phyloP scores from a whole-genome alignment of 306 rosid genomes.

The Corylus heterophylla region DNA sequence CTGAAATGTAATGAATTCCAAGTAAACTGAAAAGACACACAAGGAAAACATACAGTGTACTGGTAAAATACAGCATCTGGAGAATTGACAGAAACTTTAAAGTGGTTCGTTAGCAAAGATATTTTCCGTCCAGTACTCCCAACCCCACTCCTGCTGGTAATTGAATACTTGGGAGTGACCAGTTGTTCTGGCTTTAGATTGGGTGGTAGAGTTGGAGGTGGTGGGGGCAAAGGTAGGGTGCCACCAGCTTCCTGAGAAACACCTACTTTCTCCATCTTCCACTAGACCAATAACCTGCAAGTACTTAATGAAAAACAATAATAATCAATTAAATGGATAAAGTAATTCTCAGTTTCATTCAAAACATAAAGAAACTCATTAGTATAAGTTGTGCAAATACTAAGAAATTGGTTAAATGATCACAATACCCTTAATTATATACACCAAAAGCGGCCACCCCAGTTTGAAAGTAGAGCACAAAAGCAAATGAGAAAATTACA shows the following conservation, averaged over 20 bases:
- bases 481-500: background rate
- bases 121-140: slow-evolving; percentile 60
- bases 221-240: slow-evolving; percentile 35
- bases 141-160: slow-evolving; percentile 53
- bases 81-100: slow-evolving; percentile 50
- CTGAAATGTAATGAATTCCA: background rate
- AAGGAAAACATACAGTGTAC: slow-evolving; percentile 61
- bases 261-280: slow-evolving; percentile 38
- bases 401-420: background rate
- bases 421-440: background rate
- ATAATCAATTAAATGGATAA: background rate
- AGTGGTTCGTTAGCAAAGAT: slow-evolving; percentile 64
- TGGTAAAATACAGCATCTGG: slow-evolving; percentile 79
- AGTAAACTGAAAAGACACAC: slow-evolving; percentile 14
- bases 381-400: background rate
- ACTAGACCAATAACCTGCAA: background rate
- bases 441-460: background rate
- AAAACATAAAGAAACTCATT: background rate
- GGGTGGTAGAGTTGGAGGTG: slow-evolving; percentile 27
- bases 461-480: background rate
- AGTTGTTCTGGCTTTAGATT: slow-evolving; percentile 33
- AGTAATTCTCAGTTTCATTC: background rate
- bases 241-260: slow-evolving; percentile 35
- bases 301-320: background rate
- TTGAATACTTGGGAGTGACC: slow-evolving; percentile 41